Percentiles rank a stretch among this genome's conserved stretches.
Conservation (phyloP, 1,284 basidiomycete genomes). For the Agroathelia rolfsii region DNA sequence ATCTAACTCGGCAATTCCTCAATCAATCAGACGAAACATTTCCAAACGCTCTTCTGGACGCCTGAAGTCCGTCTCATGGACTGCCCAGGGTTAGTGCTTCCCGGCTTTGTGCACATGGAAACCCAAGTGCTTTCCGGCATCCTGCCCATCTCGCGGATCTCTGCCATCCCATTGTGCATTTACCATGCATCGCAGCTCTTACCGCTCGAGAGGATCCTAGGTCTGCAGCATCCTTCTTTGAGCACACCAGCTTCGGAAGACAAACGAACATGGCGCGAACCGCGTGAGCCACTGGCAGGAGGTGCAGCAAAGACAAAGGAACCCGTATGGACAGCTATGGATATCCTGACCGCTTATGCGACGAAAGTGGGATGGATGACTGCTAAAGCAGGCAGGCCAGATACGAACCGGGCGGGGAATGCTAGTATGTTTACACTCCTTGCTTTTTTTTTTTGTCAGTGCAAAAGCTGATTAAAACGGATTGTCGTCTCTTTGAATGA, state of each 20-base stretch:
- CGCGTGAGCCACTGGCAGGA: constrained; percentile 32
- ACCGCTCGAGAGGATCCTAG: constrained; percentile 69
- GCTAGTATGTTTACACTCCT: constrained; percentile 48
- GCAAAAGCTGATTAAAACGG: too few relatives aligned
- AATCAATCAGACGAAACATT: constrained; percentile 72
- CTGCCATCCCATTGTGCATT: constrained; percentile 70
- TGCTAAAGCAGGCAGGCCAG: constrained; percentile 81
- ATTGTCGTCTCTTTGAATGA: not conserved
- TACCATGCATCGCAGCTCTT: constrained; percentile 59
- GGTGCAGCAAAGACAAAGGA: constrained; percentile 16
- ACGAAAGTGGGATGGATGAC: constrained; percentile 75
- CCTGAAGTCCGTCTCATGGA: constrained; percentile 74
- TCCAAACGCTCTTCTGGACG: constrained; percentile 87
- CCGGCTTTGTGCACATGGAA: constrained; percentile 71
- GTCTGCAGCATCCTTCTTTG: constrained; percentile 42
- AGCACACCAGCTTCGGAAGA: constrained; percentile 33
- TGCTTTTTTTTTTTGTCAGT: too few relatives aligned
- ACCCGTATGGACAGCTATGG: constrained; percentile 73
- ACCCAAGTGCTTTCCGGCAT: constrained; percentile 73
- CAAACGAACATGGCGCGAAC: constrained; percentile 64
- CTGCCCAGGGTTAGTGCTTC: constrained; percentile 81
- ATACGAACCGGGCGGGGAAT: constrained; percentile 83
- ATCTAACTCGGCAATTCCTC: constrained; percentile 3
- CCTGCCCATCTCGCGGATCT: constrained; percentile 82
- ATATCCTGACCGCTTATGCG: constrained; percentile 73